Evolutionary conservation across 2,329 filamentous ascomycete genomes (phyloP), one percentile per base, ranked within the genome.

Genomic region (Chalaropsis ovoidea): DNA sequence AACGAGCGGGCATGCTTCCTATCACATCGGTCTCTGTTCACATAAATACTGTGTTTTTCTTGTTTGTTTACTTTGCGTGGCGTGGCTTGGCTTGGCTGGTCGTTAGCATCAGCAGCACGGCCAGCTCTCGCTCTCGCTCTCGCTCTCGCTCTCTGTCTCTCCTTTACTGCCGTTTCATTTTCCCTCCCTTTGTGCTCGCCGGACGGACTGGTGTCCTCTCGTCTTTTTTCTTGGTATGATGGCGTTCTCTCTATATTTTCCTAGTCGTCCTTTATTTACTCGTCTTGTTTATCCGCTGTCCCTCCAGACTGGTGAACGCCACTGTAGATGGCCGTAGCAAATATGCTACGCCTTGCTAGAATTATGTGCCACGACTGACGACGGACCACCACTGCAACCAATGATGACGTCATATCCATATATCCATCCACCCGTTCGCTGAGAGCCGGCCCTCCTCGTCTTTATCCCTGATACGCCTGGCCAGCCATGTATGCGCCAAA

Each of bases 401-500:
- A 27, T 27, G 47, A 52, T 52, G 3, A 27, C 24, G 22, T 27
- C 47, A 24, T 39, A 10, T 3, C 35, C 35, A 39, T 3, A 39
- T 39, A 10, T 6, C 8, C 47, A 11, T 49, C 45, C 8, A 22
- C 47, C 17, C 22, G 22, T 8, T 49, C 2, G n/a, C 19, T n/a
- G 2, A 8, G 17, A 49, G 22, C 17, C 3, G 6, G 17, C n/a
- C 41, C 6, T 47, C 24, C 45, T 10, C 6, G 15, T 27, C 22
- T 27, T 52, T 15, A 11, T 52, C 67, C 72, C 65, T 76, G 74
- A 31, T 74, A 70, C 3, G 75, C 70, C 66, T 82, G 79, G 7
- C 79, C 79, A 0, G 75, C 73, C 76, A 84, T 79, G 69, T 78
- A 84, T 2, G 78, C 79, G 45, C 73, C 73, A 69, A 84, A 84